Percentiles rank a stretch among this genome's conserved stretches.
phyloP scores from a whole-genome alignment of 2,329 filamentous ascomycete genomes.

The Diaporthe longicolla region DNA sequence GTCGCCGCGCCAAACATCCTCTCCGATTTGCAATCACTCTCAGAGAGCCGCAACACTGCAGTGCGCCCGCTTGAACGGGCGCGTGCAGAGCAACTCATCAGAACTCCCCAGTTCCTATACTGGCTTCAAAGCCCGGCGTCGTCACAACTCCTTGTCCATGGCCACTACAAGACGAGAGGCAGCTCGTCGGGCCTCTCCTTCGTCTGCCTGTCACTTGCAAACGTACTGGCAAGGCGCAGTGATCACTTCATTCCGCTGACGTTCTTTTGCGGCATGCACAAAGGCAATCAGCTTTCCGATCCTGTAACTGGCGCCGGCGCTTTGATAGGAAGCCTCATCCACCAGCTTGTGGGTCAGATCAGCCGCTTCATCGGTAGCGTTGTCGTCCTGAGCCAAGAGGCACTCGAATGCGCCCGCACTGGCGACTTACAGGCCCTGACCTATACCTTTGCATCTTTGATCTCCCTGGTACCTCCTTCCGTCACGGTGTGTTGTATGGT shows the following conservation, averaged over 20 bases:
- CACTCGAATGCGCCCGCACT: no score
- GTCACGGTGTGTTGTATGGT: not conserved
- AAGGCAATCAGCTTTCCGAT: not conserved
- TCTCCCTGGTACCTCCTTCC: not conserved
- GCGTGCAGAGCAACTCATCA: conserved; percentile 9
- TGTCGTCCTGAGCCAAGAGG: no score
- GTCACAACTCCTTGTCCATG: conserved; percentile 25
- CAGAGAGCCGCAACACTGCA: no score
- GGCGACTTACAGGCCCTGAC: no score
- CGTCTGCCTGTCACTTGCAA: conserved; percentile 11
- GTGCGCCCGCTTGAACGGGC: not conserved
- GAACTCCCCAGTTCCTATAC: not conserved
- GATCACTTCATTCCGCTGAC: not conserved
- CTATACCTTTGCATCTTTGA: not conserved
- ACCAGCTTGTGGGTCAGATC: not conserved
- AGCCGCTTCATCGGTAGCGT: no score
- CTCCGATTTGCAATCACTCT: no score
- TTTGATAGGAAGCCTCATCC: not conserved
- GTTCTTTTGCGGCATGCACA: conserved; percentile 31
- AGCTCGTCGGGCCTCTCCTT: not conserved
- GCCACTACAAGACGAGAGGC: not conserved
- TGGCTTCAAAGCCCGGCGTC: not conserved
- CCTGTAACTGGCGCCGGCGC: no score
- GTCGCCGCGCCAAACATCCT: no score
- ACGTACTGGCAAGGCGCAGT: not conserved